Evolutionary conservation across 176 grass and related monocot species (phyloP), one percentile per base, ranked within the genome.

Genomic region (Hordeum marinum): DNA sequence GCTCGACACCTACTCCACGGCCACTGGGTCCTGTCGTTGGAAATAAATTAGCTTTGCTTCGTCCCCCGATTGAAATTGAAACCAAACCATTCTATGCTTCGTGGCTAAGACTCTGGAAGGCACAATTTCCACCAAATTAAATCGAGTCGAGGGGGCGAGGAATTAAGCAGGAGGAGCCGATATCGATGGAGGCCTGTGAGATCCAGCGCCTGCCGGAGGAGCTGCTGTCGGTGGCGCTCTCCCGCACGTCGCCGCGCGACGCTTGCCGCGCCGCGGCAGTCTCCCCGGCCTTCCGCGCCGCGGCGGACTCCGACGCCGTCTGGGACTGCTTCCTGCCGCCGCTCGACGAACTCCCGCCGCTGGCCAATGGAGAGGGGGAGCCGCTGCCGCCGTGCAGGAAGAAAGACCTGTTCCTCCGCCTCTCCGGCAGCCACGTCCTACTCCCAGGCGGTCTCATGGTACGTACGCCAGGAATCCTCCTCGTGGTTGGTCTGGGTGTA

Each of bases 291-390:
- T 93, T 96, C 87, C 87, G 63, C 27, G 21, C 79, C 37, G 87
- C 91, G 1, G 85, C 91, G 2, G 88, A 75, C 20, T 92, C 94
- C 17, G 92, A 97, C 77, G 26, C 61, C 80, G 92, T 89, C 66
- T 97, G 92, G 94, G 11, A 72, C 50, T 18, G 72, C 35, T 92
- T 97, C 85, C 73, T 94, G 25, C 92, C 94, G 4, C 18, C 7
- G 3, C 45, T 14, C 23, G 70, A 86, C 68, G 80, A 90, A 63
- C 59, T 60, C 9, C 59, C 29, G 2, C 78, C 72, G 8, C 63
- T 94, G 43, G 72, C 91, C 9, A 54, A 89, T 88, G 62, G 84
- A 91, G 77, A 88, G 80, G 72, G 88, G 8, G 92, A 89, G 45
- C 61, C 79, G 0, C 11, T 4, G 23, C 67, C 9, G 1, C 36